Evolutionary conservation across 2,329 filamentous ascomycete species (phyloP).

Genomic region (Talaromyces albobiverticillius): DNA sequence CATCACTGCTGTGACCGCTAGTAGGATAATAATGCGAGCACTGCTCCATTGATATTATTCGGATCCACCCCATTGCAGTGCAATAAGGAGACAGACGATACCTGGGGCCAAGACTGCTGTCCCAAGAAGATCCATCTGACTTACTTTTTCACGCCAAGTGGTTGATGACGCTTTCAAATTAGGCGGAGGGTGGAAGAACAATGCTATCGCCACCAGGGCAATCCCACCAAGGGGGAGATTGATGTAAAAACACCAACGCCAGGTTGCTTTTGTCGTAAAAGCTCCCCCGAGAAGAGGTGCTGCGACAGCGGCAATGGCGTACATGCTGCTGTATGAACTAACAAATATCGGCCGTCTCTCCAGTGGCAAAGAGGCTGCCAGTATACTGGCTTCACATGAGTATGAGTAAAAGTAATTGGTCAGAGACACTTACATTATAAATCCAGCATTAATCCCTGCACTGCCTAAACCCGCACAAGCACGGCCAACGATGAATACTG

Average conservation of each 20-base stretch:
- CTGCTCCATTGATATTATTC: conserved; percentile 45
- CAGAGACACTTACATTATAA: neutral
- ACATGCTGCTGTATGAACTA: conserved; percentile 60
- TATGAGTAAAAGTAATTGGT: conserved; percentile 43
- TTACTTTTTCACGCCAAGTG: neutral
- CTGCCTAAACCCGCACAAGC: conserved; percentile 31
- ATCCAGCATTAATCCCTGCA: conserved; percentile 29
- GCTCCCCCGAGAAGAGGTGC: conserved; percentile 60
- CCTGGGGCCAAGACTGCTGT: conserved; percentile 44
- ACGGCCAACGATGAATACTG: conserved; percentile 31
- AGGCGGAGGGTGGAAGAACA: neutral
- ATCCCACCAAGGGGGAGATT: conserved; percentile 42
- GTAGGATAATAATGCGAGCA: conserved; percentile 45
- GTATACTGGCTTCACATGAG: conserved; percentile 41
- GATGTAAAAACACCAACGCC: conserved; percentile 61
- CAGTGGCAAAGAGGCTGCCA: conserved; percentile 15
- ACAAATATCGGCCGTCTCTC: conserved; percentile 56
- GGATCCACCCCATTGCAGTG: conserved; percentile 47
- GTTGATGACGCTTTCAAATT: neutral
- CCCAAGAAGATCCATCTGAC: conserved; percentile 41
- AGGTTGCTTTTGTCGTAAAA: conserved; percentile 57
- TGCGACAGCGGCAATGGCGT: conserved; percentile 58
- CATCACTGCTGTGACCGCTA: conserved; percentile 50
- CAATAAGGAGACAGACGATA: conserved; percentile 48
- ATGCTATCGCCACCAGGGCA: neutral